Conservation (phyloP, 768 basidiomycete genomes). For the Cystobasidium onofrii region DNA sequence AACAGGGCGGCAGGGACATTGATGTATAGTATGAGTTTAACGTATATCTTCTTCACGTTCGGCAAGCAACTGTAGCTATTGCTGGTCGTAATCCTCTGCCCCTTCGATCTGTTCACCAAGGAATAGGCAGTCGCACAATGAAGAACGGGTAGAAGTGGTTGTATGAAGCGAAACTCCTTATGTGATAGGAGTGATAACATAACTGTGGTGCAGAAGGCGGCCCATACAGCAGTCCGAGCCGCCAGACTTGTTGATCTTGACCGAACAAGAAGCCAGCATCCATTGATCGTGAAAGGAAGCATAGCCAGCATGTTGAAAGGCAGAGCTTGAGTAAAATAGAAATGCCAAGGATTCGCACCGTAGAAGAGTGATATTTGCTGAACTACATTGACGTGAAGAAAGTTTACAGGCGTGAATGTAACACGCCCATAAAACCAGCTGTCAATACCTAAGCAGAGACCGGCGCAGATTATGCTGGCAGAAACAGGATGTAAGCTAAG, state of each 20-base stretch:
- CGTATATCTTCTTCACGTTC: slow-evolving; percentile 20
- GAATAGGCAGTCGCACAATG: slow-evolving; percentile 70
- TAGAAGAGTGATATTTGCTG: slow-evolving; percentile 79
- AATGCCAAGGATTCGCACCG: slow-evolving; percentile 76
- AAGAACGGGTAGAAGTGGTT: slow-evolving; percentile 76
- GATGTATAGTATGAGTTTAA: slow-evolving; percentile 21
- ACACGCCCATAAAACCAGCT: slow-evolving; percentile 59
- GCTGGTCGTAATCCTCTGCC: slow-evolving; percentile 42
- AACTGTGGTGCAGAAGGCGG: slow-evolving; percentile 55
- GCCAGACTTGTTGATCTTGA: not conserved
- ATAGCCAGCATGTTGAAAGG: slow-evolving; percentile 69
- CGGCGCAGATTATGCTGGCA: slow-evolving; percentile 41
- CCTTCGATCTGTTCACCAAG: slow-evolving; percentile 51
- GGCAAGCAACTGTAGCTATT: not conserved
- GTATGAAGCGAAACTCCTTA: slow-evolving; percentile 97
- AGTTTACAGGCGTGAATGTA: slow-evolving; percentile 71
- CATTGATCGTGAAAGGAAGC: slow-evolving; percentile 65
- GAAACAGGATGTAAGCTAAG: slow-evolving; percentile 46
- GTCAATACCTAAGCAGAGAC: slow-evolving; percentile 53
- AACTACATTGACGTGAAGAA: slow-evolving; percentile 72
- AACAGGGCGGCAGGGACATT: slow-evolving; percentile 30
- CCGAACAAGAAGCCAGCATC: slow-evolving; percentile 46
- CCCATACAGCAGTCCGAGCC: slow-evolving; percentile 3
- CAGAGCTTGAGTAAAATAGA: slow-evolving; percentile 74
- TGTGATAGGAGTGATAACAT: slow-evolving; percentile 68